Base-by-base conservation (phyloP, 2,329 filamentous ascomycete genomes). In the Truncatella angustata region DNA sequence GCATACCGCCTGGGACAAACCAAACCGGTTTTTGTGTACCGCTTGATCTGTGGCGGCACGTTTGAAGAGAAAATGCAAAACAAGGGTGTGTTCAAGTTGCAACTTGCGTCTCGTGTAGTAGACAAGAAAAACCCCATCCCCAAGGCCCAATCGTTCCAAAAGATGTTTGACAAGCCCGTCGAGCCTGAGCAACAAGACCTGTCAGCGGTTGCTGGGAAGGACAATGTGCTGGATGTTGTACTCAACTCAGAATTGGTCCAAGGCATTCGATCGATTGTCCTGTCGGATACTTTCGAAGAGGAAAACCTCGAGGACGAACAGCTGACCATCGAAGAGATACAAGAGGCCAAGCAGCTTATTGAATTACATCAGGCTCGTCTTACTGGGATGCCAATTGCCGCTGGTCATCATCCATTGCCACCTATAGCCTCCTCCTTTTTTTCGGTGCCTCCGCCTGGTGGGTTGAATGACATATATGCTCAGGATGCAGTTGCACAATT, bases 1-100 rank as follows among this genome's bases (percentile, higher is more conserved):
- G 87, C 90, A 0, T 96, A 94, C 68, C 88, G 92, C 1, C 81
- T 97, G 30, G 91, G 91, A 0, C 92, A 97, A 67, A 74, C 72
- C 34, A 94, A 92, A 60, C 77, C 81, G 0, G 91, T 96, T 1
- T 92, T 82, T 63, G 91, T 97, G 1, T 97, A 97, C 69, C 87
- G 88, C 16, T 84, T 97, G 56, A 74, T 91, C 23, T 75, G 84
- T 10, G 89, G 85, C 2, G 91, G 91, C 2, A 94, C 91, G 0
- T 91, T 87, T 59, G 91, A 97, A 66, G 82, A 87, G 36, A 78
- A 79, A 9, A 72, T 95, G 43, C 84, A 91, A 59, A 87, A 90
- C 66, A 84, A 82, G 55, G 79, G 86, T 2, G 74, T 95, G 2
- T 96, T 91, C 79, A 97, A 97, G 68, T 85, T 79, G 28, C 89